Evolutionary conservation across 225 moss, liverwort and hornwort genomes (phyloP).

Genomic region (Pseudisothecium myosuroides): DNA sequence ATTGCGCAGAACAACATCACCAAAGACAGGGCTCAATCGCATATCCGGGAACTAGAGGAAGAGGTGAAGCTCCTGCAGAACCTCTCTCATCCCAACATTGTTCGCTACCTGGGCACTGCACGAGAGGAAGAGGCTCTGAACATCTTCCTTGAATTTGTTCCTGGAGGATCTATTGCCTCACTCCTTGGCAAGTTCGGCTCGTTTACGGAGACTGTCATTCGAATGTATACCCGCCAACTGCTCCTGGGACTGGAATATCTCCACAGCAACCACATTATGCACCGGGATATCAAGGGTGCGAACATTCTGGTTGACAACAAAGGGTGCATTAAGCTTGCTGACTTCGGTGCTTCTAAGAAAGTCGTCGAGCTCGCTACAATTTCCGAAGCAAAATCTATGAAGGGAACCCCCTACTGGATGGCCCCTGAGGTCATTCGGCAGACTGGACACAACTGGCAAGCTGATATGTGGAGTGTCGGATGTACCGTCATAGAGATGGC

Average conservation of each 20-base stretch:
- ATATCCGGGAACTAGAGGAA: constrained; percentile 87
- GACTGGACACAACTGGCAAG: constrained; percentile 70
- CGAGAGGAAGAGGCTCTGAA: constrained; percentile 88
- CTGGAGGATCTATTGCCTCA: constrained; percentile 89
- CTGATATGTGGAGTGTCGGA: constrained; percentile 63
- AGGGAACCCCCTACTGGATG: constrained; percentile 65
- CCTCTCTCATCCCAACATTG: constrained; percentile 88
- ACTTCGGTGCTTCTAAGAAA: constrained; percentile 91
- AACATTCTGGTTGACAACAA: constrained; percentile 95
- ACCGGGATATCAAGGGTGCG: constrained; percentile 95
- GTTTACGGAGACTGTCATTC: constrained; percentile 89
- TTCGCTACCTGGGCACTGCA: constrained; percentile 88
- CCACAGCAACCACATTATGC: constrained; percentile 91
- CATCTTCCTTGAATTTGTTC: constrained; percentile 93
- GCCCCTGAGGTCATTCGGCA: constrained; percentile 65
- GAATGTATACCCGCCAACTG: constrained; percentile 93
- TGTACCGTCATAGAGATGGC: constrained; percentile 68
- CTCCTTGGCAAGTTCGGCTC: constrained; percentile 92
- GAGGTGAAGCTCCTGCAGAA: constrained; percentile 93
- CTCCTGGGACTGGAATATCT: constrained; percentile 84
- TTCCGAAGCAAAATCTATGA: constrained; percentile 62
- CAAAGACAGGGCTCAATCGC: constrained; percentile 84
- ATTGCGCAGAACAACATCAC: constrained; percentile 71
- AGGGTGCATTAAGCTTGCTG: constrained; percentile 91
- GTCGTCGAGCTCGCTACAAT: constrained; percentile 62